phyloP scores from a whole-genome alignment of 2,329 filamentous ascomycete genomes.

The Akanthomyces lecanii region DNA sequence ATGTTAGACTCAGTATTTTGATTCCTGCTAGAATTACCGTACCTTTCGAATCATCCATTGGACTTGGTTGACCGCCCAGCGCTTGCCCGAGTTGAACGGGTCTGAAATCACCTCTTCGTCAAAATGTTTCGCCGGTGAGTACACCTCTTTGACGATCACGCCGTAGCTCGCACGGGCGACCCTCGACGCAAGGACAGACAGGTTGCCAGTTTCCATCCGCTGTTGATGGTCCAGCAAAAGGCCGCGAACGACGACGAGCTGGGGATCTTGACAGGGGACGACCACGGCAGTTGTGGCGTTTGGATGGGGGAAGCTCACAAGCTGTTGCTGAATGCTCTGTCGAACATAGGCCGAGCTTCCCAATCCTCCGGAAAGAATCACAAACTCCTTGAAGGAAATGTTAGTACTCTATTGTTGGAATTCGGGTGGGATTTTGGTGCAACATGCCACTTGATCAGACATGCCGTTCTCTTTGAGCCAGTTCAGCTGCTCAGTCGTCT shows the following conservation, averaged over 20 bases:
- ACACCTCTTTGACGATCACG: slow-evolving; percentile 35
- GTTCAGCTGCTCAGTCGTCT: slow-evolving; percentile 38
- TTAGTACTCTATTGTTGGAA: not conserved
- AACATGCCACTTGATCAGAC: slow-evolving; percentile 33
- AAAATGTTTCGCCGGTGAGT: slow-evolving; percentile 33
- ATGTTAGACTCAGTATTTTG: not conserved
- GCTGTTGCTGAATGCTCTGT: slow-evolving; percentile 36
- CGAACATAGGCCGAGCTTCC: slow-evolving; percentile 45
- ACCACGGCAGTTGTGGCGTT: slow-evolving; percentile 35
- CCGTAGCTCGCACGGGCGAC: slow-evolving; percentile 42
- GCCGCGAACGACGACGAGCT: slow-evolving; percentile 52
- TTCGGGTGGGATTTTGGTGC: not conserved
- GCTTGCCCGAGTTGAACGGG: slow-evolving; percentile 28
- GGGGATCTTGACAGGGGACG: slow-evolving; percentile 45
- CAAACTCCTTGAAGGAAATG: slow-evolving; percentile 29
- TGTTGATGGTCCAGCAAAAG: slow-evolving; percentile 49
- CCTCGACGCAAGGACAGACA: slow-evolving; percentile 39
- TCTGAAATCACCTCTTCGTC: slow-evolving; percentile 34
- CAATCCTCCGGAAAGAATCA: slow-evolving; percentile 43
- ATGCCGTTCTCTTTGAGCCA: slow-evolving; percentile 32
- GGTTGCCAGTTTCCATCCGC: slow-evolving; percentile 37
- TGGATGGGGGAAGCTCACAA: slow-evolving; percentile 31
- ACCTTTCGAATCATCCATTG: slow-evolving; percentile 41
- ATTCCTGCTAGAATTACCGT: not conserved
- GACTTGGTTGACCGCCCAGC: slow-evolving; percentile 39